Percentiles rank a stretch among this genome's conserved stretches.
These are phyloP conservation scores for Neurospora sublineolata DNA, from an alignment of 495 filamentous ascomycete species.

Conservation along the genomic window DNA sequence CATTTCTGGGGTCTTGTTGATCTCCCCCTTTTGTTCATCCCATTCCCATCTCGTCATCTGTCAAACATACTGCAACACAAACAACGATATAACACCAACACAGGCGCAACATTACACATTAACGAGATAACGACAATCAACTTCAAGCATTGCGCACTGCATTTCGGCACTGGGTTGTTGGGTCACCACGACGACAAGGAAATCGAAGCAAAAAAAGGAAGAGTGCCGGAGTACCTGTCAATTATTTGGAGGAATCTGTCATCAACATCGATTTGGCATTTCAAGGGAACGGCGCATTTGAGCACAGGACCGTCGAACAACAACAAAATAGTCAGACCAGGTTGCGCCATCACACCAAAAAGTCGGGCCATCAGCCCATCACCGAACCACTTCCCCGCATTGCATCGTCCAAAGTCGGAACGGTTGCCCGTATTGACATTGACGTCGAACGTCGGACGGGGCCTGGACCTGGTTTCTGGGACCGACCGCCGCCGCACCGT, in stretches of 20 bases:
- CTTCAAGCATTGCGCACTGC: neutral
- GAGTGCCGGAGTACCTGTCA: neutral
- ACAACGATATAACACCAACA: neutral
- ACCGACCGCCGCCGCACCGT: neutral
- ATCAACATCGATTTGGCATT: neutral
- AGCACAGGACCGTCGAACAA: too few species aligned
- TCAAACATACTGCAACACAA: neutral
- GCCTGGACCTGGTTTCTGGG: neutral
- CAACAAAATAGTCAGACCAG: neutral
- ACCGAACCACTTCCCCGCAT: neutral
- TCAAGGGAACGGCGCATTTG: neutral
- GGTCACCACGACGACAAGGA: neutral
- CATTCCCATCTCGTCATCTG: neutral
- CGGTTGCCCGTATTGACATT: neutral
- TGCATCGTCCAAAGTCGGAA: neutral
- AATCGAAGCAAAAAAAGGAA: neutral
- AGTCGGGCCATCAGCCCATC: neutral
- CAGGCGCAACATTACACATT: neutral
- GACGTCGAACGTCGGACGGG: neutral
- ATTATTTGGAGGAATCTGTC: neutral
- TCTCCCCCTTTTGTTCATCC: neutral
- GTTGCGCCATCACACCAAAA: neutral
- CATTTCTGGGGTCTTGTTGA: neutral
- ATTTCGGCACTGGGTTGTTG: neutral
- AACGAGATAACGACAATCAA: neutral